phyloP scores from a whole-genome alignment of 768 basidiomycete genomes.

The Lactifluus subvellereus region DNA sequence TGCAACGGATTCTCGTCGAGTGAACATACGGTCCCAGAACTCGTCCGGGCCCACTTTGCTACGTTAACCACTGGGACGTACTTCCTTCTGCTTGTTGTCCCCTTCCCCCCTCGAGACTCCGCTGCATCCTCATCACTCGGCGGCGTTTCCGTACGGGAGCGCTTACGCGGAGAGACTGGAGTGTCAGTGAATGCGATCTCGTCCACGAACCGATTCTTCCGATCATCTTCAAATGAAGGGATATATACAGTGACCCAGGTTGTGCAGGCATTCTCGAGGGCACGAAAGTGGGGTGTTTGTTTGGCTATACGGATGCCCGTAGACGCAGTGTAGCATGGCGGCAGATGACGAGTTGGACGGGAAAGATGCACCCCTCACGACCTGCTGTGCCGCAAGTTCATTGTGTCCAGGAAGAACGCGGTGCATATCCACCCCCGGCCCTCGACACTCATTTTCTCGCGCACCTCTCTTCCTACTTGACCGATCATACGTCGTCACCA shows the following conservation, averaged over 20 bases:
- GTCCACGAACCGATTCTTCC: constrained; percentile 89
- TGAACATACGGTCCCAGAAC: constrained; percentile 98
- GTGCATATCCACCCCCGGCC: constrained; percentile 38
- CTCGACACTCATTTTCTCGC: constrained; percentile 27
- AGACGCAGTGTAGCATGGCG: constrained; percentile 47
- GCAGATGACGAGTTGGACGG: constrained; percentile 8
- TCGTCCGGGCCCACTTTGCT: constrained; percentile 60
- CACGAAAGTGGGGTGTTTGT: constrained; percentile 42
- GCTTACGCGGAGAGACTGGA: constrained; percentile 52
- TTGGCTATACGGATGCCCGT: constrained; percentile 71
- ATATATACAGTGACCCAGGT: constrained; percentile 66
- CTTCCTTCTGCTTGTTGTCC: constrained; percentile 26
- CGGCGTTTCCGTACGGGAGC: constrained; percentile 35
- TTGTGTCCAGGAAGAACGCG: constrained; percentile 68
- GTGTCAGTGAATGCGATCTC: constrained; percentile 75
- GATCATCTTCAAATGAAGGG: constrained; percentile 94
- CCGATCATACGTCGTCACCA: constrained; percentile 89
- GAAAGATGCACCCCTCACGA: constrained; percentile 40
- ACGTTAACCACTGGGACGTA: constrained; percentile 43
- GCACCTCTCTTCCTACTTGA: constrained; percentile 41
- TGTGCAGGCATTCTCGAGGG: constrained; percentile 39
- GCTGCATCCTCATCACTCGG: constrained; percentile 9
- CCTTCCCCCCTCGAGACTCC: constrained; percentile 24
- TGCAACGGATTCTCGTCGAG: constrained; percentile 87
- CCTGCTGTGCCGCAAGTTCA: constrained; percentile 58